Percentiles rank a stretch among this genome's conserved stretches.
phyloP scores from a whole-genome alignment of 1,284 basidiomycete species.

The Malassezia sympodialis region DNA sequence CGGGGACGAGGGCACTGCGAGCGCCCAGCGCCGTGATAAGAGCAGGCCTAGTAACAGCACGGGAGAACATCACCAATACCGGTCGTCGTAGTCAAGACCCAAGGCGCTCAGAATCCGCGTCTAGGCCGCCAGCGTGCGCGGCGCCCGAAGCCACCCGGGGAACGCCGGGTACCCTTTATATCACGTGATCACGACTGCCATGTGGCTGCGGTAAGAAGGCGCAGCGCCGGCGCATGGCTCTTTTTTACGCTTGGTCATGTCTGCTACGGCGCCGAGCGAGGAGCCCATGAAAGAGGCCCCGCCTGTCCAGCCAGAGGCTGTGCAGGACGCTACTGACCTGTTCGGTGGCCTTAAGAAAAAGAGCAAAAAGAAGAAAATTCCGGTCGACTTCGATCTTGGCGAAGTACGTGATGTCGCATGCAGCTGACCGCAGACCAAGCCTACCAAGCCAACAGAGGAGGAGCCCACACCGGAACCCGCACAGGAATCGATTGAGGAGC shows the following conservation, averaged over 20 bases:
- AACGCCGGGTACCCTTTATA: conserved; percentile 12
- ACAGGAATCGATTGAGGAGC: conserved; percentile 22
- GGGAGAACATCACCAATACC: conserved; percentile 14
- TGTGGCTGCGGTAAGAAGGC: conserved; percentile 29
- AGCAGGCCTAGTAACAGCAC: conserved; percentile 18
- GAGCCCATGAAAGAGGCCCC: conserved; percentile 15
- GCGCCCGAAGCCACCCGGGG: conserved; percentile 12
- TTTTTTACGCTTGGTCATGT: conserved; percentile 13
- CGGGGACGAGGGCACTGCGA: conserved; percentile 21
- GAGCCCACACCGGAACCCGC: conserved; percentile 21
- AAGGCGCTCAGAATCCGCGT: neutral
- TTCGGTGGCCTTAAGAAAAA: conserved; percentile 84
- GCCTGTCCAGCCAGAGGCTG: conserved; percentile 8
- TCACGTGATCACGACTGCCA: conserved; percentile 10
- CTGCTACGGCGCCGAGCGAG: conserved; percentile 14
- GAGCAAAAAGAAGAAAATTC: conserved; percentile 75
- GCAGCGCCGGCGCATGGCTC: conserved; percentile 15
- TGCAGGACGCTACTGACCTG: conserved; percentile 66
- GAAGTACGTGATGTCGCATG: conserved; percentile 11
- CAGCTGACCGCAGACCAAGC: neutral
- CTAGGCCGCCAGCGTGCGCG: conserved; percentile 10
- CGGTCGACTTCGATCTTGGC: conserved; percentile 63
- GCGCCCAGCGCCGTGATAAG: conserved; percentile 13
- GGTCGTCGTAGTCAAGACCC: conserved; percentile 15
- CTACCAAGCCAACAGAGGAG: conserved; percentile 1